A percentile compares a stretch with the other conserved stretches of the same genome.
Evolutionary conservation across 2,329 filamentous ascomycete species (phyloP).

Genomic region (Fusarium newnesense): DNA sequence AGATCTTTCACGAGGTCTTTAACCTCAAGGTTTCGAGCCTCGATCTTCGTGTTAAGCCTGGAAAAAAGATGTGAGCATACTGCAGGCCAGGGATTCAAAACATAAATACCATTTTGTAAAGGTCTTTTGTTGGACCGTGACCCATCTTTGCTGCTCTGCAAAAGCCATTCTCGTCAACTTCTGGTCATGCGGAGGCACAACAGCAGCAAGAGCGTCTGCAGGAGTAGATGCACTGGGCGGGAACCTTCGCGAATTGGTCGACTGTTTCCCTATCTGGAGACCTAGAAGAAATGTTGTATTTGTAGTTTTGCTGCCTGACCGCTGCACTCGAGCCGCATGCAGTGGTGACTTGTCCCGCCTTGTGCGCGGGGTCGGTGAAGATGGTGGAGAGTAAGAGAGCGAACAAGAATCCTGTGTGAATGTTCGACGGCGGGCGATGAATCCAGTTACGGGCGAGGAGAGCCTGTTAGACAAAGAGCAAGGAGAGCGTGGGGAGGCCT

Average conservation of each 20-base stretch:
- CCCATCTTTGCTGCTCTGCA: constrained; percentile 73
- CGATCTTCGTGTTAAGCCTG: constrained; percentile 96
- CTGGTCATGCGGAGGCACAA: constrained; percentile 61
- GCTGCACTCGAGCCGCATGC: constrained; percentile 61
- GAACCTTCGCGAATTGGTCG: constrained; percentile 38
- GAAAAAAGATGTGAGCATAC: constrained; percentile 15
- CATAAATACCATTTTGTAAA: constrained; percentile 88
- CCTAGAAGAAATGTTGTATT: constrained; percentile 35
- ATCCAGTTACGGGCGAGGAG: constrained; percentile 32
- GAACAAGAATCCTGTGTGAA: constrained; percentile 35
- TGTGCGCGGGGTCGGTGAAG: constrained; percentile 50
- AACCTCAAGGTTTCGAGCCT: constrained; percentile 79
- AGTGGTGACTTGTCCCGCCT: constrained; percentile 60
- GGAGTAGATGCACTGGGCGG: constrained; percentile 51
- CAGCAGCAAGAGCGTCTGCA: constrained; percentile 56
- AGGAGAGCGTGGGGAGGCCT: constrained; percentile 24
- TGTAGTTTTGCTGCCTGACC: constrained; percentile 53
- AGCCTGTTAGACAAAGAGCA: constrained; percentile 9
- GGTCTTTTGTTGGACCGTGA: constrained; percentile 94
- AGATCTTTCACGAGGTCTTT: constrained; percentile 90
- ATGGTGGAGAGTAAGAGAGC: constrained; percentile 36
- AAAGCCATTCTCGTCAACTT: constrained; percentile 69
- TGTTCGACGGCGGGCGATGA: constrained; percentile 34
- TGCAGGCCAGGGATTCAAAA: background rate
- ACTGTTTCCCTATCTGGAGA: constrained; percentile 36